These are phyloP conservation scores for Malassezia slooffiae DNA, from an alignment of 1,284 basidiomycete genomes.

Conservation along the genomic window DNA sequence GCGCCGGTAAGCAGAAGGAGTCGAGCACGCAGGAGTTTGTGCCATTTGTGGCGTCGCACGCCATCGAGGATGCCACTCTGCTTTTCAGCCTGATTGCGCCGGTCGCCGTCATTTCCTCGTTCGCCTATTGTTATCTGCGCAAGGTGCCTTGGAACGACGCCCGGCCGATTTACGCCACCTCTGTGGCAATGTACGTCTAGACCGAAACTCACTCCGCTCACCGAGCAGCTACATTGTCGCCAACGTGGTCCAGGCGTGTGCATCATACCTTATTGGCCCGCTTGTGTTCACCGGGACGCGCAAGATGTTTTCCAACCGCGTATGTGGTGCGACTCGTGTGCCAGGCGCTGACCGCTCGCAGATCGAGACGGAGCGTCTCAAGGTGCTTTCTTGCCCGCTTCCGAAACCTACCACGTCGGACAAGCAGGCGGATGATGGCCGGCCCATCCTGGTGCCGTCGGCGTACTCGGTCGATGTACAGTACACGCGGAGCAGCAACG, in stretches of 20 bases:
- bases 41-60: constrained; percentile 33
- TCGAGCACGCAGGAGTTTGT: constrained; percentile 15
- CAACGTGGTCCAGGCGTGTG: constrained; percentile 18
- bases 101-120: constrained; percentile 34
- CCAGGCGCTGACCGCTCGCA: background rate
- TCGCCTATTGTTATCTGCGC: constrained; percentile 32
- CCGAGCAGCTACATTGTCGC: constrained; percentile 20
- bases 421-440: constrained; percentile 16
- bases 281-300: constrained; percentile 35
- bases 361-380: constrained; percentile 30
- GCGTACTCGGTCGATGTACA: constrained; percentile 27
- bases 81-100: constrained; percentile 28
- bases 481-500: constrained; percentile 25
- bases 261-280: constrained; percentile 28
- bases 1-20: background rate
- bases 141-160: constrained; percentile 40
- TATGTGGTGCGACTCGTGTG: constrained; percentile 1
- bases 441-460: constrained; percentile 27
- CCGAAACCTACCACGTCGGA: constrained; percentile 18
- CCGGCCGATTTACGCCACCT: constrained; percentile 23
- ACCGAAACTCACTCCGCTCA: background rate
- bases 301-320: constrained; percentile 14
- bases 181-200: constrained; percentile 26
- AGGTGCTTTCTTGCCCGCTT: constrained; percentile 23
- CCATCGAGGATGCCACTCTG: constrained; percentile 31